Evolutionary conservation across 129 eudicot species (phyloP).

Genomic region (Lonicera japonica): DNA sequence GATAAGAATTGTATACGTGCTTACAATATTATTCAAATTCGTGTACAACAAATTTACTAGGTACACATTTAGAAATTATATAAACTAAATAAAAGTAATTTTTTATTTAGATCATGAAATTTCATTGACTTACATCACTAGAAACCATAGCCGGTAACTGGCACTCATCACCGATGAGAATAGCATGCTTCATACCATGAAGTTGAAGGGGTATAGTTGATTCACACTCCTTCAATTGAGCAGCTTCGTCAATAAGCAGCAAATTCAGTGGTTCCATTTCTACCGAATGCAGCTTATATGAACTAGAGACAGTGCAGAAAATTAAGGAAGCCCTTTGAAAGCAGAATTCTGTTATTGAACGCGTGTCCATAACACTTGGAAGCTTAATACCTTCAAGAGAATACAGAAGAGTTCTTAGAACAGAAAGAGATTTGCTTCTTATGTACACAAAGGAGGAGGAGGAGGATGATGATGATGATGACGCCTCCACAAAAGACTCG

Average conservation of each 20-base stretch:
- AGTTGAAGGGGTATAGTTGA: conserved; percentile 48
- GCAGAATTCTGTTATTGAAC: conserved; percentile 34
- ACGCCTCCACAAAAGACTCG: not conserved
- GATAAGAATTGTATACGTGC: no score
- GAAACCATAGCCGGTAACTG: conserved; percentile 47
- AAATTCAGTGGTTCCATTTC: conserved; percentile 26
- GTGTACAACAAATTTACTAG: no score
- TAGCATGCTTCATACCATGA: conserved; percentile 32
- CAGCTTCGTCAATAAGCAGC: conserved; percentile 49
- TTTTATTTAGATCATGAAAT: no score
- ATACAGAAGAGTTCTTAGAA: conserved; percentile 27
- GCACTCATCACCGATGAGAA: conserved; percentile 52
- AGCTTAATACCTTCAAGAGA: conserved; percentile 36
- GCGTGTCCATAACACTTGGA: conserved; percentile 20
- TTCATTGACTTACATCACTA: conserved; percentile 35
- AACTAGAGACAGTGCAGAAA: conserved; percentile 57
- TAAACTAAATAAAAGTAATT: no score
- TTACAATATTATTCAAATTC: no score
- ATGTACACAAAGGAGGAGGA: no score
- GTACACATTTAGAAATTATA: no score
- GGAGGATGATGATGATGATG: no score
- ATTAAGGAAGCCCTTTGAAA: conserved; percentile 47
- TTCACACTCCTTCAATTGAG: conserved; percentile 48
- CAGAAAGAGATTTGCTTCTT: conserved; percentile 23
- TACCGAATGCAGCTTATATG: conserved; percentile 37